Percentiles rank a stretch among this genome's conserved stretches.
These are phyloP conservation scores for Kuraishia molischiana DNA, from an alignment of 805 yeast species.

Conservation along the genomic window DNA sequence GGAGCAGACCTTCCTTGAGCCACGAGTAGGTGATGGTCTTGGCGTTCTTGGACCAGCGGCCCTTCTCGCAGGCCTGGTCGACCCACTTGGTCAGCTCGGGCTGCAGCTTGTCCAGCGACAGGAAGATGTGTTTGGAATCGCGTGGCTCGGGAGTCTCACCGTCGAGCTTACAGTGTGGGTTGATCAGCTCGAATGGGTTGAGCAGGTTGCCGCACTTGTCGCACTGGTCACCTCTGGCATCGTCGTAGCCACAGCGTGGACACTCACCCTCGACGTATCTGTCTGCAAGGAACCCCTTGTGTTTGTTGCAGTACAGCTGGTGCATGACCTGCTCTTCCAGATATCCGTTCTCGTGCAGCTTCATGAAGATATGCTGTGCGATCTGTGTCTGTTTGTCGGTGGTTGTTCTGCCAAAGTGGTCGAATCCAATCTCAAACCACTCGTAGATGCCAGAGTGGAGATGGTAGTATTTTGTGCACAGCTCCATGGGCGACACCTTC, in stretches of 20 bases:
- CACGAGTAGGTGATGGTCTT: conserved; percentile 84
- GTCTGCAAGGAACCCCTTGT: conserved; percentile 89
- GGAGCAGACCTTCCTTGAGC: conserved; percentile 87
- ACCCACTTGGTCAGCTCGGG: conserved; percentile 68
- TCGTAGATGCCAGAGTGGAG: conserved; percentile 87
- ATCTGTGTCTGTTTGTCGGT: conserved; percentile 87
- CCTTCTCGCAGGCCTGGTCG: conserved; percentile 52
- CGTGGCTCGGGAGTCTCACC: conserved; percentile 70
- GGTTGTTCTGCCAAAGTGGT: conserved; percentile 93
- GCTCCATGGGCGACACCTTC: conserved; percentile 74
- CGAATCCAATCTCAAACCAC: conserved; percentile 95
- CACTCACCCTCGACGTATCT: conserved; percentile 96
- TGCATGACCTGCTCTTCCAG: conserved; percentile 82
- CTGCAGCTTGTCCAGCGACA: conserved; percentile 78
- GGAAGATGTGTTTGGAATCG: conserved; percentile 77
- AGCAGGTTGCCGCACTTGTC: conserved; percentile 88
- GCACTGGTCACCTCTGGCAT: conserved; percentile 99
- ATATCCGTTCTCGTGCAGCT: conserved; percentile 64
- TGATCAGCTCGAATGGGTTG: conserved; percentile 86
- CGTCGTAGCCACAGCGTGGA: conserved; percentile 90
- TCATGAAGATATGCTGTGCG: conserved; percentile 85
- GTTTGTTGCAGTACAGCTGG: conserved; percentile 87
- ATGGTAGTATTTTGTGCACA: conserved; percentile 84
- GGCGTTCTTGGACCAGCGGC: conserved; percentile 89
- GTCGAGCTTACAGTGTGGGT: conserved; percentile 94